Percentiles rank a stretch among this genome's conserved stretches.
Evolutionary conservation across 2,329 filamentous ascomycete genomes (phyloP).

Genomic region (Hymenoscyphus fructigenus): DNA sequence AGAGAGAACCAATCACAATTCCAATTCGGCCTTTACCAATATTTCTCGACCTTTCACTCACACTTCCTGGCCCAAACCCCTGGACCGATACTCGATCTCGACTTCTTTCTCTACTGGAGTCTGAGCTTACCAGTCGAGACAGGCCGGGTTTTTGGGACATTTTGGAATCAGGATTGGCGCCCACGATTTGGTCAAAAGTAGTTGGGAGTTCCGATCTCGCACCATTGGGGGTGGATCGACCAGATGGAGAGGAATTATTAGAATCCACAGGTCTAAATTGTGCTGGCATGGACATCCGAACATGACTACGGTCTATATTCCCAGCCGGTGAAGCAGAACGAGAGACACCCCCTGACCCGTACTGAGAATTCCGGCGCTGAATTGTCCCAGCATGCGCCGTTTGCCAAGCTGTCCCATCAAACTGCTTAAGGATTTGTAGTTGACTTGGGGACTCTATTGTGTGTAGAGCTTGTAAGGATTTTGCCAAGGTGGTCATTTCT

Average conservation of each 20-base stretch:
- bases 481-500: constrained; percentile 73
- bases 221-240: constrained; percentile 39
- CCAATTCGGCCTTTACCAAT: constrained; percentile 78
- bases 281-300: constrained; percentile 80
- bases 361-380: constrained; percentile 57
- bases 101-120: constrained; percentile 28
- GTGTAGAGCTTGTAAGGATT: constrained; percentile 69
- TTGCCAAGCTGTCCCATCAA: constrained; percentile 45
- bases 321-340: constrained; percentile 56
- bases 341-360: constrained; percentile 38
- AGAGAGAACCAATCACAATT: constrained; percentile 80
- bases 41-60: constrained; percentile 74
- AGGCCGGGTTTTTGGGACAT: constrained; percentile 21
- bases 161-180: constrained; percentile 16
- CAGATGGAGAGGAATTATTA: constrained; percentile 29
- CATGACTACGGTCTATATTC: constrained; percentile 56
- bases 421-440: constrained; percentile 41
- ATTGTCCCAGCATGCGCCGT: constrained; percentile 43
- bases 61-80: constrained; percentile 69
- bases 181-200: constrained; percentile 32
- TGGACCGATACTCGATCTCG: constrained; percentile 60
- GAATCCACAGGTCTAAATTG: constrained; percentile 40
- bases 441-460: constrained; percentile 75
- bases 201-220: constrained; percentile 19
- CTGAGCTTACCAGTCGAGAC: constrained; percentile 25